These are phyloP conservation scores for Paraphoma chrysanthemicola DNA, from an alignment of 2,329 filamentous ascomycete species.

Conservation along the genomic window DNA sequence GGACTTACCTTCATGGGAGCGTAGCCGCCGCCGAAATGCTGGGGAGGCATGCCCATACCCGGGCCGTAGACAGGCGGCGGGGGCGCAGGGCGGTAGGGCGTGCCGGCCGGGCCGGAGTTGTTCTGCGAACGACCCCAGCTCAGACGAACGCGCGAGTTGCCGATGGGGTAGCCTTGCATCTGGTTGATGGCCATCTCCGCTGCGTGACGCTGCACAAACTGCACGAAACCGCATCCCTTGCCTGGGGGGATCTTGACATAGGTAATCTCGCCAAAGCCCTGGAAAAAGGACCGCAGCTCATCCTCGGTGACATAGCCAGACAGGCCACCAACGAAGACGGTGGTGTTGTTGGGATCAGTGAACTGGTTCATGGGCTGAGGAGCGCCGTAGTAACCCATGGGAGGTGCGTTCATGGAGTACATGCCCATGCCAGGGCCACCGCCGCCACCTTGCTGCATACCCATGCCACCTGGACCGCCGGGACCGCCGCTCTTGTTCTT, in stretches of 20 bases:
- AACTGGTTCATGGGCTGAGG: conserved; percentile 98
- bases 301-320: conserved; percentile 99
- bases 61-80: conserved; percentile 74
- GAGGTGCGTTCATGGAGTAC: conserved; percentile 74
- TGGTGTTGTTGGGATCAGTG: conserved; percentile 99
- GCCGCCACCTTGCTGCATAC: conserved; percentile 55
- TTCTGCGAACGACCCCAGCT: conserved; percentile 99
- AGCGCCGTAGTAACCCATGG: conserved; percentile 68
- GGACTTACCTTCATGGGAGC: conserved; percentile 69
- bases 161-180: conserved; percentile 99
- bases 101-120: conserved; percentile 95
- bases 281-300: conserved; percentile 99
- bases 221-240: conserved; percentile 98
- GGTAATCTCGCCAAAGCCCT: conserved; percentile 98
- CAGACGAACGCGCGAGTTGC: conserved; percentile 95
- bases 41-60: conserved; percentile 71
- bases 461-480: conserved; percentile 60
- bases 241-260: conserved; percentile 99
- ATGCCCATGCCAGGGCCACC: conserved; percentile 59
- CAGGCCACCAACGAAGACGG: conserved; percentile 95
- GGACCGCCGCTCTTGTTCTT: conserved; percentile 79
- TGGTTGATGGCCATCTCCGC: conserved; percentile 99
- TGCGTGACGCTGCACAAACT: conserved; percentile 98
- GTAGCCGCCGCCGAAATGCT: conserved; percentile 67
- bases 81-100: conserved; percentile 94